Evolutionary conservation across 805 yeast genomes (phyloP).

Genomic region (Candida dendrica): DNA sequence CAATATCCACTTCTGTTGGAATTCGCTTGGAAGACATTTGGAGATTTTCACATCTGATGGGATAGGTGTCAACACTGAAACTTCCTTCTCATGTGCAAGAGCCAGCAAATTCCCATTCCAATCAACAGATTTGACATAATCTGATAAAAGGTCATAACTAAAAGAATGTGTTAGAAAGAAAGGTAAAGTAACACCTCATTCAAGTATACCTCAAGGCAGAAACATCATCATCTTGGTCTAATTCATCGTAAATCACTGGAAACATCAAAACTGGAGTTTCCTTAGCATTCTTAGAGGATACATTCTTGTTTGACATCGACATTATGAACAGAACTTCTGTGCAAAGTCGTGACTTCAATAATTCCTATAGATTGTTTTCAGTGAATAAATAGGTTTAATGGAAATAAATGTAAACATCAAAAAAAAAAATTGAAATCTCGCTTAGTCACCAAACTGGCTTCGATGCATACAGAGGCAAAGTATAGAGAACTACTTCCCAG

Average conservation of each 20-base stretch:
- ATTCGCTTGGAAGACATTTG: conserved; percentile 12
- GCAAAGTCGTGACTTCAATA: too few relatives aligned
- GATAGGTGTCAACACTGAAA: conserved; percentile 17
- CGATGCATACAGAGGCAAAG: too few relatives aligned
- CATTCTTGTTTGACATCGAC: too few relatives aligned
- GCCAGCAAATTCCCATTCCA: conserved; percentile 20
- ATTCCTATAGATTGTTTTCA: too few relatives aligned
- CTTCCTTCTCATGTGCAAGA: conserved; percentile 14
- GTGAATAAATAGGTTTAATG: too few relatives aligned
- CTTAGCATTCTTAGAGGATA: neutral
- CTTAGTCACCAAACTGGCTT: too few relatives aligned
- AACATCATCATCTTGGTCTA: conserved; percentile 12
- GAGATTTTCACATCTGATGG: conserved; percentile 15
- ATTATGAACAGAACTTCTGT: too few relatives aligned
- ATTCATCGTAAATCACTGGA: conserved; percentile 17
- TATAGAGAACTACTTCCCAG: too few relatives aligned
- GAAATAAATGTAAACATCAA: too few relatives aligned
- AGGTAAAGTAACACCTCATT: neutral
- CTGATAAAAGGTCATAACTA: conserved; percentile 14
- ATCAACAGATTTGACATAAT: conserved; percentile 10
- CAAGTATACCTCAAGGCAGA: conserved; percentile 13
- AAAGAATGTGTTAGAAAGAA: neutral
- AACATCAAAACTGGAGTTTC: conserved; percentile 14
- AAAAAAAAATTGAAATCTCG: too few relatives aligned
- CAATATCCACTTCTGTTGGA: conserved; percentile 20